Conservation (phyloP, 2,329 filamentous ascomycete species). For the Fusarium nematophilum region DNA sequence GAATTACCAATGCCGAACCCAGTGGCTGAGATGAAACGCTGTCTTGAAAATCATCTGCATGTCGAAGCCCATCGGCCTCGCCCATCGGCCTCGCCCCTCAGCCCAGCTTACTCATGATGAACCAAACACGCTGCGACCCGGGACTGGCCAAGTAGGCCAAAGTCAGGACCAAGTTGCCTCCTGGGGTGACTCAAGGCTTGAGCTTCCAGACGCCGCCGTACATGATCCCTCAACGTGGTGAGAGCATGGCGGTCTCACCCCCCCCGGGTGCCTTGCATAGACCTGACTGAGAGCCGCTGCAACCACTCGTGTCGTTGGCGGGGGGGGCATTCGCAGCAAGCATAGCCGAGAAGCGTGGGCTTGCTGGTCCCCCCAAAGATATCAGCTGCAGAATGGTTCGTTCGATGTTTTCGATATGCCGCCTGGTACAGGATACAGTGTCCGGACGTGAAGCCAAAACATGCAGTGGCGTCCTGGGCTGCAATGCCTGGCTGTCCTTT, state of each 20-base stretch:
- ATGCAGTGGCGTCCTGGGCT: slow-evolving; percentile 25
- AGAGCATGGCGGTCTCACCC: slow-evolving; percentile 37
- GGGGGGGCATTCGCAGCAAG: slow-evolving; percentile 35
- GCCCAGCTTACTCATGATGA: slow-evolving; percentile 15
- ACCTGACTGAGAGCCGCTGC: slow-evolving; percentile 18
- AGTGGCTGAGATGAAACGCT: slow-evolving; percentile 34
- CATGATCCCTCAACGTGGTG: slow-evolving; percentile 32
- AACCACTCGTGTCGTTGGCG: slow-evolving; percentile 20
- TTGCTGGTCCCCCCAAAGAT: slow-evolving; percentile 24
- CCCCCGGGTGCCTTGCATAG: slow-evolving; percentile 35
- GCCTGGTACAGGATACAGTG: slow-evolving; percentile 34
- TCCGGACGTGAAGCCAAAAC: slow-evolving; percentile 23
- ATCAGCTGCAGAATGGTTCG: slow-evolving; percentile 24
- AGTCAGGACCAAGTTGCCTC: slow-evolving; percentile 10
- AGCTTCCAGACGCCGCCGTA: slow-evolving; percentile 18
- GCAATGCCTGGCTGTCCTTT: slow-evolving; percentile 34
- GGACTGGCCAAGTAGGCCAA: slow-evolving; percentile 15
- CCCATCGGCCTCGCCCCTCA: slow-evolving; percentile 16
- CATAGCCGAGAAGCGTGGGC: slow-evolving; percentile 39
- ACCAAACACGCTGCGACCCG: slow-evolving; percentile 11
- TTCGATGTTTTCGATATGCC: slow-evolving; percentile 21
- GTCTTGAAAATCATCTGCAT: slow-evolving; percentile 26
- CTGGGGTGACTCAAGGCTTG: slow-evolving; percentile 12
- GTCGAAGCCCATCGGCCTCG: slow-evolving; percentile 12
- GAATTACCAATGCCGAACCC: slow-evolving; percentile 25